These are phyloP conservation scores for Exophiala sp. DNA, from an alignment of 2,329 filamentous ascomycete genomes.

Conservation along the genomic window DNA sequence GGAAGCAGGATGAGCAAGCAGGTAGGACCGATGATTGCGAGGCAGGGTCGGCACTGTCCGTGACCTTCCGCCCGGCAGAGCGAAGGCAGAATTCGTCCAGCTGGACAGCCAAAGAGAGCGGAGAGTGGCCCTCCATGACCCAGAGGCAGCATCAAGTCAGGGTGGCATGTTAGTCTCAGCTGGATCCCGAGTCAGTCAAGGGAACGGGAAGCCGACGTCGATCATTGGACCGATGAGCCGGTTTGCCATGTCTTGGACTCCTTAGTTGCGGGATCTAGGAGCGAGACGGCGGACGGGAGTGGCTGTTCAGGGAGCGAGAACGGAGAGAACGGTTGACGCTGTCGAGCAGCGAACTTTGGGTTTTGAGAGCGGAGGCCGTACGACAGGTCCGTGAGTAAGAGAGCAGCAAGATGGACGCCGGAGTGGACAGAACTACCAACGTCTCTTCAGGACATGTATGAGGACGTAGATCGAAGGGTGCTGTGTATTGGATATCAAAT, in stretches of 20 bases:
- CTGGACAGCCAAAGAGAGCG: conserved; percentile 20
- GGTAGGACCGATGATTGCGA: conserved; percentile 20
- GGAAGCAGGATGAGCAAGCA: conserved; percentile 23
- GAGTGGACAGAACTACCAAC: not conserved
- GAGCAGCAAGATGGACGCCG: not conserved
- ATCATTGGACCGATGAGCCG: conserved; percentile 20
- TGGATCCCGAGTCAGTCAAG: conserved; percentile 18
- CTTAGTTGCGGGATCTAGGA: conserved; percentile 30
- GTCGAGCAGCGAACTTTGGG: conserved; percentile 16
- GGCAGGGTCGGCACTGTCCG: conserved; percentile 27
- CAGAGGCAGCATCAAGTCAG: conserved; percentile 12
- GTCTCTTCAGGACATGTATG: not conserved
- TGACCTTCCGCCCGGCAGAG: conserved; percentile 26
- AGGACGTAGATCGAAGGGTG: not conserved
- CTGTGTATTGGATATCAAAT: not conserved
- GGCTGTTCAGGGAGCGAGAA: conserved; percentile 25
- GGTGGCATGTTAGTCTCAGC: conserved; percentile 22
- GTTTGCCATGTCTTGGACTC: conserved; percentile 18
- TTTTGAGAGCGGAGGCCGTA: not conserved
- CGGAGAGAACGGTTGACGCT: conserved; percentile 18
- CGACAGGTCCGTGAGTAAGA: not conserved
- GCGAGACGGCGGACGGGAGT: conserved; percentile 27
- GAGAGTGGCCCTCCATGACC: conserved; percentile 20
- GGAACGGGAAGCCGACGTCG: conserved; percentile 17
- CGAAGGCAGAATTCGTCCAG: conserved; percentile 9